Evolutionary conservation across 2,329 filamentous ascomycete genomes (phyloP).

Genomic region (Penicillium sp.): DNA sequence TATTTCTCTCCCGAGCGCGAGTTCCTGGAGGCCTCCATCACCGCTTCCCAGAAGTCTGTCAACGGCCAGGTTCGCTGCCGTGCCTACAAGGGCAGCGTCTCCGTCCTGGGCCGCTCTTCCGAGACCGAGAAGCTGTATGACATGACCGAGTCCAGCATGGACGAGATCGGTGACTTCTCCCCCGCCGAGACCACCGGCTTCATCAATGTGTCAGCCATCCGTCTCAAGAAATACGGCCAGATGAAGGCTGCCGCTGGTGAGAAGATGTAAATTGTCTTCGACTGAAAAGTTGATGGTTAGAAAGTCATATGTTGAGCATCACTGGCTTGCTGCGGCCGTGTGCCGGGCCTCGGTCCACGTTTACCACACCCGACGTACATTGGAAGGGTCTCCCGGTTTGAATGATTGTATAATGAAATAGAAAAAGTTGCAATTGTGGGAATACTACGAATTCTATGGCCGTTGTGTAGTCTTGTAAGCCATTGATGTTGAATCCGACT

Average conservation of each 20-base stretch:
- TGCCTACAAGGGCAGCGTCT: constrained; percentile 62
- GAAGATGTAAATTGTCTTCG: constrained; percentile 22
- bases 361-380: constrained; percentile 8
- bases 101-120: constrained; percentile 50
- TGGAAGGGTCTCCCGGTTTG: constrained; percentile 11
- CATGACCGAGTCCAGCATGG: constrained; percentile 63
- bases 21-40: constrained; percentile 54
- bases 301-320: constrained; percentile 22
- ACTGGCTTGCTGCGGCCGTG: constrained; percentile 15
- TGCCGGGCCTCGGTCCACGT: constrained; percentile 5
- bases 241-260: constrained; percentile 37
- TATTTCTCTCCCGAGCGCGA: constrained; percentile 69
- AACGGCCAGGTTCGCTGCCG: constrained; percentile 60
- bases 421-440: constrained; percentile 15
- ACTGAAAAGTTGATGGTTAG: constrained; percentile 3
- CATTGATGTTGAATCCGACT: constrained; percentile 1
- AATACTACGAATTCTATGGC: constrained; percentile 6
- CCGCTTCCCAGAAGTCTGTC: constrained; percentile 42
- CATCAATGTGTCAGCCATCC: constrained; percentile 39
- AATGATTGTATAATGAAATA: constrained; percentile 29
- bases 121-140: constrained; percentile 68
- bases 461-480: background rate
- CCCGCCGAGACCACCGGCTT: constrained; percentile 64
- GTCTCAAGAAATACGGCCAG: constrained; percentile 45
- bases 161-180: constrained; percentile 64